These are phyloP conservation scores for Arctostaphylos glauca DNA, from an alignment of 148 eudicot species.

Conservation along the genomic window DNA sequence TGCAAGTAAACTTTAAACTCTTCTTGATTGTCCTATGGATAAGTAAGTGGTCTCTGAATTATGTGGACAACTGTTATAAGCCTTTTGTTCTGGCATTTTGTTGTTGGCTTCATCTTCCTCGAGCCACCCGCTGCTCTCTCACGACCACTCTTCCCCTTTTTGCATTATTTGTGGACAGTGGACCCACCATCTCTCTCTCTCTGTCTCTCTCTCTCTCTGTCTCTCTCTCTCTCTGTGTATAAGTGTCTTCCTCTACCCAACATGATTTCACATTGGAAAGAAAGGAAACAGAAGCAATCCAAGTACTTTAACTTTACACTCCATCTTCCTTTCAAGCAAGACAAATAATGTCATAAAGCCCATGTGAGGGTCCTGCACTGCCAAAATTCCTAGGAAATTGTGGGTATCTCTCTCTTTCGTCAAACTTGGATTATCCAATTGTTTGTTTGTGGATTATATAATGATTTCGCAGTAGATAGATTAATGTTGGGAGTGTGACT, in stretches of 20 bases:
- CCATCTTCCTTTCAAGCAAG: slow-evolving; percentile 1
- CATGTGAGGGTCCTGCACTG: slow-evolving; percentile 27
- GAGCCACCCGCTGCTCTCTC: slow-evolving; percentile 26
- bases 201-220: slow-evolving; percentile 10
- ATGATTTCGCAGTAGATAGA: slow-evolving; percentile 9
- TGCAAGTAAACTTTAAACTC: no score
- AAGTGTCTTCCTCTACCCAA: slow-evolving; percentile 11
- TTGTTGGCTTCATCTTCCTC: slow-evolving; percentile 20
- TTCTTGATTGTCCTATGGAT: no score
- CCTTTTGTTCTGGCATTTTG: background rate
- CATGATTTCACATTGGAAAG: slow-evolving; percentile 5
- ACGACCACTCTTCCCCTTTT: background rate
- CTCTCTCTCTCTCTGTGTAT: background rate
- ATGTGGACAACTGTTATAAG: slow-evolving; percentile 4
- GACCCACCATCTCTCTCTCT: background rate
- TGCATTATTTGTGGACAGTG: no score
- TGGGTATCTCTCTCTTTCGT: background rate
- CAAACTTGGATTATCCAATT: background rate
- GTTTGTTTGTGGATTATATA: slow-evolving; percentile 13
- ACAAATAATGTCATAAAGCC: slow-evolving; percentile 22
- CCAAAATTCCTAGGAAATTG: slow-evolving; percentile 19
- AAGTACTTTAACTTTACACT: slow-evolving; percentile 3
- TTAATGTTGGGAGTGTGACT: background rate
- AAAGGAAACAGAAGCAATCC: background rate
- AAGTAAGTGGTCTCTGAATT: slow-evolving; percentile 17